Evolutionary conservation across 352 stramenopile species (phyloP), one percentile per base, ranked within the genome.

Genomic region (Globisporangium emineosum): DNA sequence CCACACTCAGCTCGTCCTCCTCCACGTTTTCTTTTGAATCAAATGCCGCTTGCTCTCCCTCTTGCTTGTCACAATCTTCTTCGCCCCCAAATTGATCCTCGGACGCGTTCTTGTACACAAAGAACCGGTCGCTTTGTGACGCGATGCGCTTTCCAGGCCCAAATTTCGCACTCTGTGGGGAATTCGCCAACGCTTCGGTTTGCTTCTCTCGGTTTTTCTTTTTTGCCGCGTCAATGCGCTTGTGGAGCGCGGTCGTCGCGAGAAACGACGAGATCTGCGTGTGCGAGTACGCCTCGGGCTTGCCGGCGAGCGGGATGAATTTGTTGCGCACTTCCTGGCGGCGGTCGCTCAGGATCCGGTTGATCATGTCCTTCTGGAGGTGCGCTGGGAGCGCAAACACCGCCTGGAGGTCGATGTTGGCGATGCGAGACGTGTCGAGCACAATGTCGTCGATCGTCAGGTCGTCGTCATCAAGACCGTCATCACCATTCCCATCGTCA

Each of bases 201-300:
- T 30, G 50, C 23, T 33, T 84, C 66, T 76, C 66, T 10, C 89
- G 73, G 1, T 72, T 75, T 53, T 88, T 86, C 64, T 89, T 75
- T 32, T 88, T 80, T 0, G 78, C 81, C 9, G 73, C 75, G 65
- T 81, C 76, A 32, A 96, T 85, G 10, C 77, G 76, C 33, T 92
- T 79, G 70, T 98, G 98, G 12, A 99, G 69, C 30, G 79, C 75
- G 47, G 83, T 97, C 0, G 82, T 94, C 54, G 91, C 89, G 29
- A 99, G 72, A 73, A 99, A 99, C 55, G 97, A 97, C 2, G 82
- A 75, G 33, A 99, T 83, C 66, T 99, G 97, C 19, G 88, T 94
- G n/a, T 86, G 75, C 21, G 96, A 99, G 79, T 99, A 99, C 35
- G 89, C 86, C 27, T 96, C 83, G 0, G 97, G 95, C 60, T 99